Evolutionary conservation across 306 rosid genomes (phyloP).

Genomic region (Dalbergia cultrata): DNA sequence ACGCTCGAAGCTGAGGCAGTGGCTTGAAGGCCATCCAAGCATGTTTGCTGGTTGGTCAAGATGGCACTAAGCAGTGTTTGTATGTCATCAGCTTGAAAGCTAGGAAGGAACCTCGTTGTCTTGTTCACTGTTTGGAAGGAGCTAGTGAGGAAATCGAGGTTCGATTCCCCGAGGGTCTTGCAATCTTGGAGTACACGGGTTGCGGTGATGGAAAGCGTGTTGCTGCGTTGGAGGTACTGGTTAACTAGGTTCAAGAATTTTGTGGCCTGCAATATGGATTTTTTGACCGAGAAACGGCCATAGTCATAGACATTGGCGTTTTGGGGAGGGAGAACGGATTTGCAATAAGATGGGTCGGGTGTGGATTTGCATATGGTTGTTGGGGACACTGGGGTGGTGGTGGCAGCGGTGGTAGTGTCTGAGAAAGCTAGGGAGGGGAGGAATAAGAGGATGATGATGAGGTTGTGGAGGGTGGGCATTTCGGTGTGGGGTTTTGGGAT

Average conservation of each 20-base stretch:
- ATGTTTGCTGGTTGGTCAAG: constrained; percentile 80
- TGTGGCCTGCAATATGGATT: constrained; percentile 62
- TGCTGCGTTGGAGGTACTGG: constrained; percentile 47
- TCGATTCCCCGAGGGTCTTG: constrained; percentile 55
- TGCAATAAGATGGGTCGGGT: constrained; percentile 76
- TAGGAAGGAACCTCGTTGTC: constrained; percentile 39
- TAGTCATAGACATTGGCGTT: constrained; percentile 62
- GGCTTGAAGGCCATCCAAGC: constrained; percentile 71
- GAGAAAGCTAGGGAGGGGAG: constrained; percentile 36
- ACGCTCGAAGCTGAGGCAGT: constrained; percentile 62
- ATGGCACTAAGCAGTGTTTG: constrained; percentile 76
- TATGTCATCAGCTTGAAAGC: constrained; percentile 58
- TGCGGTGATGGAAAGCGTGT: constrained; percentile 50
- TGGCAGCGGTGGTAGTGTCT: neutral
- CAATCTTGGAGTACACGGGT: constrained; percentile 78
- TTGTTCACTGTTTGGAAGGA: constrained; percentile 54
- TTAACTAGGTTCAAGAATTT: constrained; percentile 55
- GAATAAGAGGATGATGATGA: constrained; percentile 33
- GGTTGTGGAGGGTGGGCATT: neutral
- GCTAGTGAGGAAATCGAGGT: constrained; percentile 64
- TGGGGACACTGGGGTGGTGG: constrained; percentile 46
- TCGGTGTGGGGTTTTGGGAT: too few species aligned
- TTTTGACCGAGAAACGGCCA: constrained; percentile 60
- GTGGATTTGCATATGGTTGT: constrained; percentile 62
- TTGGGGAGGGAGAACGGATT: constrained; percentile 56